These are phyloP conservation scores for Talaromyces marneffei DNA, from an alignment of 2,329 filamentous ascomycete genomes.

Conservation along the genomic window DNA sequence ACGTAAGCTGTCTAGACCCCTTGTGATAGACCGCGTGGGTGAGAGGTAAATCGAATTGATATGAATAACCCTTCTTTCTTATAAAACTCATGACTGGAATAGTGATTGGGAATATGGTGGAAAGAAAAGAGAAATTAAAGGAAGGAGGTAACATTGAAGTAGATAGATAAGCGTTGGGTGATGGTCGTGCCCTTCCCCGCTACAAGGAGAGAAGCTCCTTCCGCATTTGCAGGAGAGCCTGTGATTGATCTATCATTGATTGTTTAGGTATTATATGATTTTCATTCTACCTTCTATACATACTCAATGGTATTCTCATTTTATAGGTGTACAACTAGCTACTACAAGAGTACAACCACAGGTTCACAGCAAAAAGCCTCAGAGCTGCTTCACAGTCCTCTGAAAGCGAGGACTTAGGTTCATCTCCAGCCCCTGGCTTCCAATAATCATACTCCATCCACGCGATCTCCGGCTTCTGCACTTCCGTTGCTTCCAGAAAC, in stretches of 20 bases:
- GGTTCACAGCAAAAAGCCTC: background rate
- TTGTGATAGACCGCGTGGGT: background rate
- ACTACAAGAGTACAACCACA: background rate
- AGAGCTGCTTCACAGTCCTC: constrained; percentile 33
- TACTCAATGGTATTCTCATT: background rate
- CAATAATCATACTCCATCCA: constrained; percentile 64
- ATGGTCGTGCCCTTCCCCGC: background rate
- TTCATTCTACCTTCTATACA: too few species aligned
- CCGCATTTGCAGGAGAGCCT: background rate
- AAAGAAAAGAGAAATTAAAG: background rate
- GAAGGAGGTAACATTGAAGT: background rate
- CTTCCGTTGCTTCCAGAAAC: constrained; percentile 56
- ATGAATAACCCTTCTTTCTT: too few species aligned
- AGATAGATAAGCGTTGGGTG: background rate
- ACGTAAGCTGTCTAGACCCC: background rate
- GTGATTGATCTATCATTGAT: background rate
- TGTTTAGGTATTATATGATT: background rate
- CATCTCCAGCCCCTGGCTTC: constrained; percentile 49
- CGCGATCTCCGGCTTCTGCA: constrained; percentile 59
- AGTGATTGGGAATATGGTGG: background rate
- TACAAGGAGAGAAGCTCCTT: too few species aligned
- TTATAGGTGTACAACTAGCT: background rate
- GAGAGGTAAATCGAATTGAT: background rate
- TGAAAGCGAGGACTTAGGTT: constrained; percentile 35
- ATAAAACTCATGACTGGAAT: background rate